phyloP scores from a whole-genome alignment of 1,139 yeast species.

The Nakaseomyces delphensis region DNA sequence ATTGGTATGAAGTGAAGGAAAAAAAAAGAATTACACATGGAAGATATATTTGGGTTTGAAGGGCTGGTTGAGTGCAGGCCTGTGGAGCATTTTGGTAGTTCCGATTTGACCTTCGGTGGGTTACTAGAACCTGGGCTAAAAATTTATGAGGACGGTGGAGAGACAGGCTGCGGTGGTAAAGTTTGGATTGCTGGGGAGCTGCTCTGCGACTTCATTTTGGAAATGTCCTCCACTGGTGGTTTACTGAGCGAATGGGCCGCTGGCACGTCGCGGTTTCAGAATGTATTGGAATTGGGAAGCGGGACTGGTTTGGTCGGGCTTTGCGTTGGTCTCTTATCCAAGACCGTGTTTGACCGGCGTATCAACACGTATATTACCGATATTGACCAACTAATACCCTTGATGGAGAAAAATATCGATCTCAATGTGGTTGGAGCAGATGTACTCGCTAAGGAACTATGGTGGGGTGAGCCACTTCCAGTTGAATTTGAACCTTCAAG shows the following conservation, averaged over 20 bases:
- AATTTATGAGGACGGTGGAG: conserved; percentile 48
- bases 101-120: conserved; percentile 38
- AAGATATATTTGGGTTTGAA: conserved; percentile 15
- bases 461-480: conserved; percentile 43
- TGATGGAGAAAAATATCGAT: conserved; percentile 39
- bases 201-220: conserved; percentile 37
- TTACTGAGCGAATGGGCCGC: conserved; percentile 9
- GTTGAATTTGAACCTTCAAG: conserved; percentile 24
- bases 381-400: conserved; percentile 36
- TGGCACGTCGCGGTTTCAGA: conserved; percentile 17
- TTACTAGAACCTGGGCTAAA: conserved; percentile 34
- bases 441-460: conserved; percentile 38
- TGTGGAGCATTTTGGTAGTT: conserved; percentile 35
- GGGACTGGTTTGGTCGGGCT: conserved; percentile 50
- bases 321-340: conserved; percentile 24
- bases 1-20: too few species aligned
- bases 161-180: conserved; percentile 51
- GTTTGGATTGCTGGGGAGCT: conserved; percentile 53
- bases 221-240: conserved; percentile 13
- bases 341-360: conserved; percentile 17
- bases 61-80: conserved; percentile 16
- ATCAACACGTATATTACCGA: conserved; percentile 39
- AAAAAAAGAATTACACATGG: too few species aligned
- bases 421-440: conserved; percentile 33
- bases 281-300: conserved; percentile 44